phyloP scores from a whole-genome alignment of 2,329 filamentous ascomycete species.

The Xylaria sp. region DNA sequence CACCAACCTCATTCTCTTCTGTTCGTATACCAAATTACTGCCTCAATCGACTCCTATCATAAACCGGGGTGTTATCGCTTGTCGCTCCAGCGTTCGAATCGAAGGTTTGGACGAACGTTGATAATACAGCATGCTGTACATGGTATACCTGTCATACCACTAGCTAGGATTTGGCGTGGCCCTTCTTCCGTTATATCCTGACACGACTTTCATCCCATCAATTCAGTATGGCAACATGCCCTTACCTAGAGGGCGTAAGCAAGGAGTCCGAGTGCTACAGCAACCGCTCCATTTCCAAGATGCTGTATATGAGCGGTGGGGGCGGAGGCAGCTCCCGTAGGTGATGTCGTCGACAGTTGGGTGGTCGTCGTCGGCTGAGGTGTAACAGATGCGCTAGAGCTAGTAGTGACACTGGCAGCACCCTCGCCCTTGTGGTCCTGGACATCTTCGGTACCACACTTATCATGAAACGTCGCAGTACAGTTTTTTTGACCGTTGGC shows the following conservation, averaged over 20 bases:
- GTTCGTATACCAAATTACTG: constrained; percentile 22
- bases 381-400: constrained; percentile 39
- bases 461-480: constrained; percentile 51
- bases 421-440: constrained; percentile 42
- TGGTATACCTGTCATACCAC: neutral
- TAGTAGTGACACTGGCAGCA: constrained; percentile 37
- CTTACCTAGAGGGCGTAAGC: constrained; percentile 55
- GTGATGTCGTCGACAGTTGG: constrained; percentile 31
- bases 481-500: constrained; percentile 54
- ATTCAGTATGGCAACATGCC: constrained; percentile 12
- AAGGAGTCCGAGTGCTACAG: constrained; percentile 57
- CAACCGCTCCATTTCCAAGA: constrained; percentile 53
- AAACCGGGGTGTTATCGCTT: constrained; percentile 5
- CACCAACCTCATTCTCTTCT: constrained; percentile 9
- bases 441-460: constrained; percentile 54
- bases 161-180: neutral
- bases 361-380: constrained; percentile 28
- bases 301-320: constrained; percentile 40
- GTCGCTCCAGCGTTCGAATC: neutral
- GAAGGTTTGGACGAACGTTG: constrained; percentile 1
- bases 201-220: constrained; percentile 1
- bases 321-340: constrained; percentile 34
- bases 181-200: neutral
- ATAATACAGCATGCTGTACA: neutral
- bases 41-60: constrained; percentile 13